Base-by-base conservation (phyloP, 2,329 filamentous ascomycete species). In the Sporothrix variecibatus region DNA sequence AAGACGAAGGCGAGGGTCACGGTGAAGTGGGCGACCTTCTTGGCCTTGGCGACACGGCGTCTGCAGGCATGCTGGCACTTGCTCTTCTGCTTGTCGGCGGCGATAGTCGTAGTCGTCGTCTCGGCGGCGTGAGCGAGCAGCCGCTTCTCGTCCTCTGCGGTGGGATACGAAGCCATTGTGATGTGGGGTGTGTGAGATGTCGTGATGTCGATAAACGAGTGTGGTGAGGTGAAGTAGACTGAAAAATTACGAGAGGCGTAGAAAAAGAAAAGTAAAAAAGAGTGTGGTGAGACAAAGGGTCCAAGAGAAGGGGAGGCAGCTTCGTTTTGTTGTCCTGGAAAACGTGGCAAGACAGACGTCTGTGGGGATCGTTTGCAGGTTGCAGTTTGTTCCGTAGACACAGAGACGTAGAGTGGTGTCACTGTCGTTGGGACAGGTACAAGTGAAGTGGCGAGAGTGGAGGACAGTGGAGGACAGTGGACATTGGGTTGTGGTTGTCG, bases 71-170 rank as follows among this genome's bases (percentile, higher is more conserved):
- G 56, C 12, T 9, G 26, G 58, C 43, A 65, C 46, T 38, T 49
- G 3, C 17, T 67, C 71, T 74, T 46, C 5, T 69, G 56, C 28
- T 71, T 70, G 70, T 71, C 26, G 31, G 75, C 71, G 26, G 56
- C 28, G 9, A 34, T 17, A 23, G 64, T 46, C 17, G 58, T 15
- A 20, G 69, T 31, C 72, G 64, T n/a, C 51, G 43, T 43, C 70
- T 73, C 72, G 31, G 65, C 72, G 49, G 72, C 74, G 51, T 70
- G 38, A 38, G 67, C 68, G 40, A 76, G 71, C 73, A 74, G 73
- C 71, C 58, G 60, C 73, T 76, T 76, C 71, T 76, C 75, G 31
- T 76, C 75, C 20, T 75, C 75, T 51, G 72, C 70, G 46, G 53
- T 31, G 34, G 56, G 64, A 43, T 72, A 72, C 28, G 70, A 53